Base-by-base conservation (phyloP, 257 asterid species). In the Solanum chilense region DNA sequence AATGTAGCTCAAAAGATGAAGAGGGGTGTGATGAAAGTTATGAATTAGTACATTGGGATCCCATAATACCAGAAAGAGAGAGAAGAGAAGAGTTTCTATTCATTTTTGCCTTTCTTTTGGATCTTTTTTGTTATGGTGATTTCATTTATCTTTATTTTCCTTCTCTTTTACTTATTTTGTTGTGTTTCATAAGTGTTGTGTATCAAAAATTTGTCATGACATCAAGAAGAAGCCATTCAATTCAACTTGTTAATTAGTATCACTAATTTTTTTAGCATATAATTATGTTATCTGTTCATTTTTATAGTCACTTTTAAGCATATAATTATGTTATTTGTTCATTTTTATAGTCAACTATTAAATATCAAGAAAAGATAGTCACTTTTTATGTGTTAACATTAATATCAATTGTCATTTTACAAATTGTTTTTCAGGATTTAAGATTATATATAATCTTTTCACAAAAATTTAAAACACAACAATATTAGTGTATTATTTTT, bases 1-100 rank as follows among this genome's bases (percentile, higher is more conserved):
- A 60, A 60, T 60, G 69, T 89, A 93, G 92, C 87, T 91, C 91
- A 91, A 89, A 93, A 60, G 88, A 92, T 88, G 81, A 90, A 70
- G 70, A 91, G 60, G 81, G 88, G 62, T 83, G 85, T 85, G 87
- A 86, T 91, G 93, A 90, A 88, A 86, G 52, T 86, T 87, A 89
- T 87, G 92, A 86, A 88, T 70, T 31, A 18, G n/a, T 56, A 86
- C 92, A 87, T 91, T 86, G 92, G 92, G 92, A 92, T 90, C 82
- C 90, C 88, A 20, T 89, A 31, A 35, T 13, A 23, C 18, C 77
- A 85, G 62, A 31, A 74, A 68, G 70, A 62, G 69, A 77, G 47
- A 35, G 86, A 78, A 85, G 71, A 84, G 86, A 23, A 25, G 64
- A 2, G 58, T 44, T 12, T 6, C 31, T 74, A 29, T 44, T 85